phyloP scores from a whole-genome alignment of 1,284 basidiomycete species.

The Boletellus deceptivus region DNA sequence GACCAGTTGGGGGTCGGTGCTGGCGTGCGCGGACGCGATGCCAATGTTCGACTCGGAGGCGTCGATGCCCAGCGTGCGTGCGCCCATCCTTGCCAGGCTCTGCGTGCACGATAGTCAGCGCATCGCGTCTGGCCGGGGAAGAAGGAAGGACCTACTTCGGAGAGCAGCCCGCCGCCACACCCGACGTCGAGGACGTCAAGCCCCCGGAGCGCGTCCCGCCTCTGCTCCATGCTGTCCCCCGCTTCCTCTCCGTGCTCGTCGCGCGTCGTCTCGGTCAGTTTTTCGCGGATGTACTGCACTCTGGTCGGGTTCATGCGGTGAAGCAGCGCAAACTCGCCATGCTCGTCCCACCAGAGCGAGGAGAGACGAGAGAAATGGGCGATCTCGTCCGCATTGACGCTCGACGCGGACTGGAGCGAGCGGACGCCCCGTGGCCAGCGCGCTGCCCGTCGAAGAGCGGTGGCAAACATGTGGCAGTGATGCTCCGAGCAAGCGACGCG shows the following conservation, averaged over 20 bases:
- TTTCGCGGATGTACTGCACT: conserved; percentile 83
- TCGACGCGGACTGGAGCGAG: conserved; percentile 28
- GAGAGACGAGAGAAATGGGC: conserved; percentile 91
- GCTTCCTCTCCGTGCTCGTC: conserved; percentile 49
- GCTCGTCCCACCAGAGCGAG: conserved; percentile 96
- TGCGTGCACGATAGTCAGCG: conserved; percentile 31
- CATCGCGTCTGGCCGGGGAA: too few species aligned
- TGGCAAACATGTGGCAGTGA: conserved; percentile 17
- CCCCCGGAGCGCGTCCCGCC: conserved; percentile 50
- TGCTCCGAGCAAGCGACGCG: too few species aligned
- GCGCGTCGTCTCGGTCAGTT: conserved; percentile 58
- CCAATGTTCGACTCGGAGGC: conserved; percentile 86
- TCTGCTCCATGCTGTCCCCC: conserved; percentile 28
- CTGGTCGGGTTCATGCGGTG: conserved; percentile 96
- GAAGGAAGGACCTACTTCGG: conserved; percentile 59
- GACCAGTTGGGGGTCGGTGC: conserved; percentile 64
- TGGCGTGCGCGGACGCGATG: conserved; percentile 84
- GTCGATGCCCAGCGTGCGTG: conserved; percentile 85
- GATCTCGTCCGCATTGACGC: conserved; percentile 82
- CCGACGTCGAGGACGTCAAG: conserved; percentile 83
- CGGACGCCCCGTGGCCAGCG: conserved; percentile 10
- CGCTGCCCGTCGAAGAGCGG: conserved; percentile 18
- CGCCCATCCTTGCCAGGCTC: conserved; percentile 88
- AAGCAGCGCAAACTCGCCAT: conserved; percentile 86
- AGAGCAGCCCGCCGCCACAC: conserved; percentile 92